These are phyloP conservation scores for Balansia obtecta DNA, from an alignment of 2,329 filamentous ascomycete genomes.

Conservation along the genomic window DNA sequence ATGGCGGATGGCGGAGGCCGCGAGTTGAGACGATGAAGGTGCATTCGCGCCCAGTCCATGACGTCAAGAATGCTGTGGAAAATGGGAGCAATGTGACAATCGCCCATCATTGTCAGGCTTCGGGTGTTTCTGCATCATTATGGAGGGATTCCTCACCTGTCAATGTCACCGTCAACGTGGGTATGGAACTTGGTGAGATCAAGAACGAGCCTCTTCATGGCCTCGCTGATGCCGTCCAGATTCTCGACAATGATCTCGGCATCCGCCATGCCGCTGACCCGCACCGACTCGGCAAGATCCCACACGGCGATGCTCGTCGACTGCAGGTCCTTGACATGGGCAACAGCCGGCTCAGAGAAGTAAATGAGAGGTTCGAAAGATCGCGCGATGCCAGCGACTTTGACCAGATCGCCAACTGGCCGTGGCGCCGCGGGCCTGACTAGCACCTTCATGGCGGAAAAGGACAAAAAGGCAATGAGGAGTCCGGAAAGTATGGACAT, in stretches of 20 bases:
- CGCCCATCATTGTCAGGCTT: too few species aligned
- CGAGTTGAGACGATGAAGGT: slow-evolving; percentile 58
- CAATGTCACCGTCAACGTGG: slow-evolving; percentile 85
- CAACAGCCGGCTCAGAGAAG: slow-evolving; percentile 80
- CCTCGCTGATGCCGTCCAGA: slow-evolving; percentile 76
- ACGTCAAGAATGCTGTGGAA: slow-evolving; percentile 64
- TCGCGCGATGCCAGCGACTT: slow-evolving; percentile 77
- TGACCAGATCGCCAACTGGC: slow-evolving; percentile 57
- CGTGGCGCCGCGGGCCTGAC: slow-evolving; percentile 49
- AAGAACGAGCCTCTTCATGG: slow-evolving; percentile 68
- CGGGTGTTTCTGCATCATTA: too few species aligned
- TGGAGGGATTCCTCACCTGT: slow-evolving; percentile 40
- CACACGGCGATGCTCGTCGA: slow-evolving; percentile 88
- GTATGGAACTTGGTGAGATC: slow-evolving; percentile 89
- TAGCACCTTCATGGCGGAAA: slow-evolving; percentile 52
- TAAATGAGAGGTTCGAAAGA: slow-evolving; percentile 92
- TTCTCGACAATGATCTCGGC: slow-evolving; percentile 75
- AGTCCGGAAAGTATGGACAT: slow-evolving; percentile 51
- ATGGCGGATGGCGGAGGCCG: slow-evolving; percentile 45
- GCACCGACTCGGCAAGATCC: slow-evolving; percentile 85
- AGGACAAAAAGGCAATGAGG: slow-evolving; percentile 48
- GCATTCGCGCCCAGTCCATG: slow-evolving; percentile 91
- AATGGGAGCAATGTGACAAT: not conserved
- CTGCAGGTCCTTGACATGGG: slow-evolving; percentile 77
- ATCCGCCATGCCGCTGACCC: slow-evolving; percentile 81